Base-by-base conservation (phyloP, 1,139 yeast genomes). In the Geotrichum fermentans region DNA sequence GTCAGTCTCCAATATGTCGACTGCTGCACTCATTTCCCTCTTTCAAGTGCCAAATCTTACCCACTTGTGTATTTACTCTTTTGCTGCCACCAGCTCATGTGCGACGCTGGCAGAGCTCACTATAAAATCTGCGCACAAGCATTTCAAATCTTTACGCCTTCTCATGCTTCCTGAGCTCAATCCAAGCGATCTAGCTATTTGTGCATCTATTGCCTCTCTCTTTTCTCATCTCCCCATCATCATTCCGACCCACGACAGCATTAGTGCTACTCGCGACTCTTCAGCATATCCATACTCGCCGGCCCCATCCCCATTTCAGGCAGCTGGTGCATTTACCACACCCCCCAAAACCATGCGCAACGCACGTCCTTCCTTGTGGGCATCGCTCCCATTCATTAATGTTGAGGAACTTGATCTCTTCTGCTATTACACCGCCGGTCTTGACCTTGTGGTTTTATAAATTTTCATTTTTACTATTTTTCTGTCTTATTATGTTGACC, bases 21-120 rank as follows among this genome's bases (percentile, higher is more conserved):
- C 46, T 17, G n/a, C 34, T 3, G 6, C 20, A 17, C 46, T 43
- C 4, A 14, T 43, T 6, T 18, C 38, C 40, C 26, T 41, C 11
- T 10, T 13, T 3, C 14, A 29, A 3, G 34, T 26, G 10, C 14
- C 18, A 26, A 6, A 13, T 8, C 42, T 46, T 4, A 3, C 32
- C n/a, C 42, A 41, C n/a, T 32, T 46, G 10, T 33, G 29, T 22
- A 29, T 46, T 20, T 46, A 46, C 35, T 35, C 46, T 2, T 41
- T 46, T 35, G 39, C 50, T 5, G 11, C 34, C n/a, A 17, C 33
- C 4, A 41, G 43, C 14, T 36, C 46, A 4, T 33, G 40, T 8
- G 40, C 39, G 13, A 40, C 40, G 13, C 42, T 21, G 28, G 4
- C 45, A 10, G 22, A 28, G 13, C 40, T 46, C 1, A 29, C 37